These are phyloP conservation scores for Pythium scleroteichum DNA, from an alignment of 352 stramenopile genomes.

Conservation along the genomic window DNA sequence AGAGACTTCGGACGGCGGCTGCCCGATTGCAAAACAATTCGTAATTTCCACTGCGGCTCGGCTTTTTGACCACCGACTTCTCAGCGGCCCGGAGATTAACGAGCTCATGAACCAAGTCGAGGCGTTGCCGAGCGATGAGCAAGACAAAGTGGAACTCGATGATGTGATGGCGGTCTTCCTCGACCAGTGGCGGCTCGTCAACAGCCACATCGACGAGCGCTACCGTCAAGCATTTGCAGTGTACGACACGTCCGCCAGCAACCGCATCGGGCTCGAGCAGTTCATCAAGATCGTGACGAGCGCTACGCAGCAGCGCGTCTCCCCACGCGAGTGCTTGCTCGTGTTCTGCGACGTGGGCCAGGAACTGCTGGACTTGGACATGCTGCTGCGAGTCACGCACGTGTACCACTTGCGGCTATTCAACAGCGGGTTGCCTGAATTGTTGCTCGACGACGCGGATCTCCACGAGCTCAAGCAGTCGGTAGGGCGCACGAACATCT, in stretches of 20 bases:
- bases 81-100: constrained; percentile 40
- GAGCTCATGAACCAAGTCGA: not conserved
- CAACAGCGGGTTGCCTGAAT: constrained; percentile 47
- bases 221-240: constrained; percentile 54
- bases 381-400: constrained; percentile 53
- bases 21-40: constrained; percentile 36
- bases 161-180: constrained; percentile 64
- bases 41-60: constrained; percentile 33
- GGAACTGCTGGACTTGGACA: constrained; percentile 60
- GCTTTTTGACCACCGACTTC: constrained; percentile 46
- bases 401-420: constrained; percentile 63
- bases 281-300: constrained; percentile 75
- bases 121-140: constrained; percentile 14
- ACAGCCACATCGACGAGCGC: constrained; percentile 52
- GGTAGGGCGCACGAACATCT: constrained; percentile 55
- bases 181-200: constrained; percentile 47
- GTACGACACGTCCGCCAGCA: constrained; percentile 37
- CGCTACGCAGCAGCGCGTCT: constrained; percentile 50
- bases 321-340: constrained; percentile 52
- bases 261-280: constrained; percentile 64
- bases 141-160: constrained; percentile 53
- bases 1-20: constrained; percentile 55
- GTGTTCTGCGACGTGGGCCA: constrained; percentile 65
- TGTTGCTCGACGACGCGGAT: constrained; percentile 51
- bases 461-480: constrained; percentile 48